Evolutionary conservation across 192 early-diverging fungal species (phyloP).

Genomic region (Entophlyctis helioformis): DNA sequence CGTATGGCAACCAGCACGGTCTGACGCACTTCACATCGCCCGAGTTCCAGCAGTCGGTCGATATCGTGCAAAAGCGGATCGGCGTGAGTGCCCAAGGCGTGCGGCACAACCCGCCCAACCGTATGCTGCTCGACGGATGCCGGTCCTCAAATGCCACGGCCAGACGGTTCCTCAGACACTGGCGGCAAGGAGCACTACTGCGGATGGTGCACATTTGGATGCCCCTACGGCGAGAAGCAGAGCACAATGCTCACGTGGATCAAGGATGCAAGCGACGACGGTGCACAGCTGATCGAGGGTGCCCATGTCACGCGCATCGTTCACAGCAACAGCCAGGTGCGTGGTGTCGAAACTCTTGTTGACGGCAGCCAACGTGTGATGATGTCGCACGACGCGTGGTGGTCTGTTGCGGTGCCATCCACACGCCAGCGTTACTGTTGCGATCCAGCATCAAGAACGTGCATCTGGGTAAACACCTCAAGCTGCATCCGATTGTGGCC

Average conservation of each 20-base stretch:
- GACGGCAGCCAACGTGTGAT: conserved; percentile 17
- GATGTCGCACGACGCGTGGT: conserved; percentile 47
- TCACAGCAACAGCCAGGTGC: conserved; percentile 36
- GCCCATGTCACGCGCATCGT: conserved; percentile 42
- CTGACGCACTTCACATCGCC: conserved; percentile 47
- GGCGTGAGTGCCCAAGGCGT: conserved; percentile 41
- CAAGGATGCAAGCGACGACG: conserved; percentile 48
- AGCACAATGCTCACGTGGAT: conserved; percentile 56
- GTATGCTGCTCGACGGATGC: conserved; percentile 54
- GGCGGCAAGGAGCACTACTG: conserved; percentile 38
- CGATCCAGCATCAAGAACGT: conserved; percentile 54
- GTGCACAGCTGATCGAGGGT: conserved; percentile 49
- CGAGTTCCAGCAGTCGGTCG: conserved; percentile 36
- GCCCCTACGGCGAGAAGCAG: conserved; percentile 61
- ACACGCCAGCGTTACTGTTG: conserved; percentile 51
- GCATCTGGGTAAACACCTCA: conserved; percentile 55
- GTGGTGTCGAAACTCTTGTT: conserved; percentile 37
- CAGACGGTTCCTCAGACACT: conserved; percentile 55
- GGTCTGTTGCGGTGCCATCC: conserved; percentile 47
- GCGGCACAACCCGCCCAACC: conserved; percentile 52
- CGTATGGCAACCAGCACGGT: conserved; percentile 30
- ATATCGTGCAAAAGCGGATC: conserved; percentile 40
- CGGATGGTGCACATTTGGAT: conserved; percentile 59
- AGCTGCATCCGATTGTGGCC: conserved; percentile 46
- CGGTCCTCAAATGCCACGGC: conserved; percentile 40